phyloP scores from a whole-genome alignment of 108 stramenopile genomes.

The Aurantiochytrium sp. region DNA sequence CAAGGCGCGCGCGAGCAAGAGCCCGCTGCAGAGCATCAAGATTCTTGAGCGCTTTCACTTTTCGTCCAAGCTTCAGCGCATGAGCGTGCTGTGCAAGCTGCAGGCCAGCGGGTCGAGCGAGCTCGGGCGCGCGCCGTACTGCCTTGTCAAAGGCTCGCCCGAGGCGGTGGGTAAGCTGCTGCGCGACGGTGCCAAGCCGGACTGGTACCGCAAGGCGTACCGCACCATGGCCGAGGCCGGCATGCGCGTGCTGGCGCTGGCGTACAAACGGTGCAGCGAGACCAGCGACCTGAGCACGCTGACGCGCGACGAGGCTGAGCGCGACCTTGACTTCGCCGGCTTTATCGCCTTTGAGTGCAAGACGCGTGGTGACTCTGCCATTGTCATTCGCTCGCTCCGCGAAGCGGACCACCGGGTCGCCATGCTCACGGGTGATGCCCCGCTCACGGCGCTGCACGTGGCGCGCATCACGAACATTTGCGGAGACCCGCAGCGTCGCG shows the following conservation, averaged over 20 bases:
- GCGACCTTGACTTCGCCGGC: slow-evolving; percentile 74
- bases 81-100: slow-evolving; percentile 79
- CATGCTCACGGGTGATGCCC: slow-evolving; percentile 96
- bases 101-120: background rate
- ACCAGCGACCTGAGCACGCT: background rate
- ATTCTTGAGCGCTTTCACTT: slow-evolving; percentile 89
- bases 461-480: slow-evolving; percentile 53
- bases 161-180: slow-evolving; percentile 74
- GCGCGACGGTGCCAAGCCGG: slow-evolving; percentile 53
- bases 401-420: slow-evolving; percentile 64
- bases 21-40: slow-evolving; percentile 49
- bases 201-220: slow-evolving; percentile 68
- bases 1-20: background rate
- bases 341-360: slow-evolving; percentile 85
- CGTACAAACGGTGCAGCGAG: slow-evolving; percentile 37
- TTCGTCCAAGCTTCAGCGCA: slow-evolving; percentile 89
- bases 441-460: slow-evolving; percentile 80
- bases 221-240: slow-evolving; percentile 72
- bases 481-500: background rate
- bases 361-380: slow-evolving; percentile 75
- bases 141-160: slow-evolving; percentile 86
- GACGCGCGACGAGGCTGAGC: slow-evolving; percentile 51
- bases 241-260: slow-evolving; percentile 77
- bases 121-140: background rate
- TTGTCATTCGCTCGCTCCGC: slow-evolving; percentile 74